Evolutionary conservation across 495 filamentous ascomycete species (phyloP).

Genomic region (Parachaetomium inaequale): DNA sequence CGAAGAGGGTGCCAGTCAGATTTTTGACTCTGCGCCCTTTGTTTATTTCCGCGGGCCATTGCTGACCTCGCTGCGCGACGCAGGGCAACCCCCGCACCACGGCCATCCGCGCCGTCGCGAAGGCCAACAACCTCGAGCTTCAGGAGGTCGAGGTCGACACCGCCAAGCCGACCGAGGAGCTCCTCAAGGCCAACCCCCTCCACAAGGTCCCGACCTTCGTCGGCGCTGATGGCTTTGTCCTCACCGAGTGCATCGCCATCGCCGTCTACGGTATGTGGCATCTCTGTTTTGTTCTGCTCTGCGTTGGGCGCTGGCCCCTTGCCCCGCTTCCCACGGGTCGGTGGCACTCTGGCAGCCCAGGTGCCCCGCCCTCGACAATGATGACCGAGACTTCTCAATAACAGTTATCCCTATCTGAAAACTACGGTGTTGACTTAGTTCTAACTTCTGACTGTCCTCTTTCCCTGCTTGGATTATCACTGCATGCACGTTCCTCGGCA

Average conservation of each 20-base stretch:
- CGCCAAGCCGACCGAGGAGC: constrained; percentile 61
- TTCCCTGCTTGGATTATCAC: constrained; percentile 16
- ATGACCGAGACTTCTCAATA: constrained; percentile 67
- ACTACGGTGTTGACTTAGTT: constrained; percentile 67
- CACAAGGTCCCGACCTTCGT: constrained; percentile 91
- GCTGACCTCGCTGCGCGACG: constrained; percentile 31
- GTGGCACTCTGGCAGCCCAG: constrained; percentile 12
- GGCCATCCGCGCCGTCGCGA: constrained; percentile 83
- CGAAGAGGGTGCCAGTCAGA: background rate
- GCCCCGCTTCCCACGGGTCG: constrained; percentile 23
- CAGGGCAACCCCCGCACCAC: constrained; percentile 89
- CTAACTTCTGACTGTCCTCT: constrained; percentile 54
- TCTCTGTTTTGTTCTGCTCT: constrained; percentile 11
- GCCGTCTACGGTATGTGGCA: constrained; percentile 87
- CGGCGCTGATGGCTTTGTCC: constrained; percentile 83
- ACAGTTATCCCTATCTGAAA: constrained; percentile 99
- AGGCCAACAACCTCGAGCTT: constrained; percentile 89
- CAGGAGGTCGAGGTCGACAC: constrained; percentile 72
- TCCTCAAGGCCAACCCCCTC: constrained; percentile 79
- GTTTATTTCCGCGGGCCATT: constrained; percentile 15
- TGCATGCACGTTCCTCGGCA: constrained; percentile 23
- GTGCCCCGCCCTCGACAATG: constrained; percentile 42
- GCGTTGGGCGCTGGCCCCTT: background rate
- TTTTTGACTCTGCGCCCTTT: background rate
- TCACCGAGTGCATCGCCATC: constrained; percentile 89